These are phyloP conservation scores for Cylindrotheca fusiformis DNA, from an alignment of 108 stramenopile species.

Conservation along the genomic window DNA sequence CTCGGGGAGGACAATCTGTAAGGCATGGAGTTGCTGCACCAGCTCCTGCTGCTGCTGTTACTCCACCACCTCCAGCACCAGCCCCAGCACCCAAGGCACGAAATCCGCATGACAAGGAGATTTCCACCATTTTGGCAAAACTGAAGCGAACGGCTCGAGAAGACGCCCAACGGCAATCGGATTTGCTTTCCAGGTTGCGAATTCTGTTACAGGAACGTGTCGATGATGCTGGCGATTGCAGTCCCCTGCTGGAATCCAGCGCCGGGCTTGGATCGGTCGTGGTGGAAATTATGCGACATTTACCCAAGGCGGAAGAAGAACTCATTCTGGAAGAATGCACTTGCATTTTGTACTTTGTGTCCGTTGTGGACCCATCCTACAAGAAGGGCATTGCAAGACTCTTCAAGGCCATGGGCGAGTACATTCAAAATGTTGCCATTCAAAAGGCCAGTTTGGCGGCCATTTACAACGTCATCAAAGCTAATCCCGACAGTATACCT, in stretches of 20 bases:
- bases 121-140: constrained; percentile 9
- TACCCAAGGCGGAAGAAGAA: constrained; percentile 10
- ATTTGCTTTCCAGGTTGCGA: constrained; percentile 5
- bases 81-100: neutral
- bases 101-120: constrained; percentile 8
- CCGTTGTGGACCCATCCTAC: constrained; percentile 17
- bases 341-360: constrained; percentile 20
- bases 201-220: constrained; percentile 16
- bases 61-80: neutral
- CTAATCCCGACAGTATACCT: constrained; percentile 17
- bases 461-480: constrained; percentile 10
- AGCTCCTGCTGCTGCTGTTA: neutral
- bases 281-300: constrained; percentile 11
- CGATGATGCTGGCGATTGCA: constrained; percentile 3
- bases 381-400: constrained; percentile 20
- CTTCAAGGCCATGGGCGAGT: constrained; percentile 23
- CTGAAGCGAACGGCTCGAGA: constrained; percentile 2
- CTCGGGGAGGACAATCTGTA: neutral
- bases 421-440: constrained; percentile 17
- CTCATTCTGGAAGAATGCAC: constrained; percentile 19
- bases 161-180: constrained; percentile 13
- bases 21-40: neutral
- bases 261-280: constrained; percentile 6
- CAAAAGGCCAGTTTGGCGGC: constrained; percentile 21
- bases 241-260: neutral